Percentiles rank a stretch among this genome's conserved stretches.
phyloP scores from a whole-genome alignment of 345 rosid species.

The Hibiscus trionum region DNA sequence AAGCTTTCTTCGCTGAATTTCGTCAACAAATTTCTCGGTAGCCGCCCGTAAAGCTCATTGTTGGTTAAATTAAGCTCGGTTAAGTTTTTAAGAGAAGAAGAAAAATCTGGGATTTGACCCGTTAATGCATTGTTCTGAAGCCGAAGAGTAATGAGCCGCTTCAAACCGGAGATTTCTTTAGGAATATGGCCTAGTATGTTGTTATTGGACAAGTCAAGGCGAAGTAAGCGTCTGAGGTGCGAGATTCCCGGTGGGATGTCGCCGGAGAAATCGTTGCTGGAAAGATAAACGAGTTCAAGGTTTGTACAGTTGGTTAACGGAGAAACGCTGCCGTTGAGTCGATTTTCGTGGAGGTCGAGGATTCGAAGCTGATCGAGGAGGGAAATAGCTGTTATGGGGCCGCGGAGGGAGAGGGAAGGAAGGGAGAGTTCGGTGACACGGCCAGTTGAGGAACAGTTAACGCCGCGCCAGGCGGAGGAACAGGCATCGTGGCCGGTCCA shows the following conservation, averaged over 20 bases:
- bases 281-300: constrained; percentile 67
- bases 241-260: constrained; percentile 57
- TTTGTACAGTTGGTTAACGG: constrained; percentile 57
- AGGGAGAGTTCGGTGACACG: constrained; percentile 54
- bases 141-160: constrained; percentile 60
- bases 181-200: constrained; percentile 71
- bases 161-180: constrained; percentile 32
- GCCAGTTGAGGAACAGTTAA: constrained; percentile 49
- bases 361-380: constrained; percentile 71
- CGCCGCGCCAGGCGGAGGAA: constrained; percentile 64
- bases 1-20: constrained; percentile 58
- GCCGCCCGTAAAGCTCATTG: constrained; percentile 59
- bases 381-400: constrained; percentile 57
- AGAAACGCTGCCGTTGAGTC: constrained; percentile 63
- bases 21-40: constrained; percentile 45
- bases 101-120: constrained; percentile 66
- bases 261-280: constrained; percentile 69
- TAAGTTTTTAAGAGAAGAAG: constrained; percentile 33
- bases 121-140: constrained; percentile 74
- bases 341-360: constrained; percentile 79
- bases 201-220: constrained; percentile 80
- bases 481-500: constrained; percentile 79
- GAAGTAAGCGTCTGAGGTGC: constrained; percentile 46
- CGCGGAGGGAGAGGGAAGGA: constrained; percentile 65
- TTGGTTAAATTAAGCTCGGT: constrained; percentile 56